A percentile compares a stretch with the other conserved stretches of the same genome.
These are phyloP conservation scores for Halenospora varia DNA, from an alignment of 495 filamentous ascomycete species.

Conservation along the genomic window DNA sequence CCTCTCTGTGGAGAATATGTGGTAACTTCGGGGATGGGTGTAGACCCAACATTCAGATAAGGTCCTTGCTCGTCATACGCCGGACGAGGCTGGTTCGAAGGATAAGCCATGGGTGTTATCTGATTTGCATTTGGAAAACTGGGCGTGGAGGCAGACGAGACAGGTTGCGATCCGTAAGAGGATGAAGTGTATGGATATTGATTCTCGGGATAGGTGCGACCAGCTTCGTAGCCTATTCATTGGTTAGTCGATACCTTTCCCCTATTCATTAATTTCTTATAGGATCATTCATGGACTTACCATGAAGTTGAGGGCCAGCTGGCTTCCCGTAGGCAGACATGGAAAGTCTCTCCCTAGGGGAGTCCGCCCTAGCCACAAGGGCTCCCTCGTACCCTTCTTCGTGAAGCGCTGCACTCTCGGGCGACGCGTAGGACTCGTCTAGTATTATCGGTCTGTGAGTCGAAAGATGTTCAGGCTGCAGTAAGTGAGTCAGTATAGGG, in stretches of 20 bases:
- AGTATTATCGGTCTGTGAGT: constrained; percentile 28
- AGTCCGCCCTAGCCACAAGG: constrained; percentile 37
- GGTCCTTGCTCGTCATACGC: constrained; percentile 48
- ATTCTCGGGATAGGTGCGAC: constrained; percentile 27
- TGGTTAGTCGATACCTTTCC: constrained; percentile 23
- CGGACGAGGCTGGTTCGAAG: constrained; percentile 24
- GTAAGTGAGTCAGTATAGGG: constrained; percentile 13
- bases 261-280: too few relatives aligned
- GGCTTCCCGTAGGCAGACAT: constrained; percentile 55
- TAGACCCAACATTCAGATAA: constrained; percentile 46
- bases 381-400: constrained; percentile 35
- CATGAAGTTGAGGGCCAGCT: constrained; percentile 37
- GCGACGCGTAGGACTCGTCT: constrained; percentile 30
- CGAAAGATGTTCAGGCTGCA: constrained; percentile 25
- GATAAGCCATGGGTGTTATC: constrained; percentile 42
- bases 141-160: constrained; percentile 31
- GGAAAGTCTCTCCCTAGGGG: constrained; percentile 37
- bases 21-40: constrained; percentile 55
- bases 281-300: constrained; percentile 39
- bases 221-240: constrained; percentile 36
- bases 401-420: constrained; percentile 30
- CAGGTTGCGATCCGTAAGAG: constrained; percentile 20
- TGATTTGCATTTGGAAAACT: constrained; percentile 40
- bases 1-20: constrained; percentile 67
- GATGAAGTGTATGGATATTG: constrained; percentile 28